Evolutionary conservation across 208 protist genomes (phyloP).

Genomic region (Leishmania guyanensis): DNA sequence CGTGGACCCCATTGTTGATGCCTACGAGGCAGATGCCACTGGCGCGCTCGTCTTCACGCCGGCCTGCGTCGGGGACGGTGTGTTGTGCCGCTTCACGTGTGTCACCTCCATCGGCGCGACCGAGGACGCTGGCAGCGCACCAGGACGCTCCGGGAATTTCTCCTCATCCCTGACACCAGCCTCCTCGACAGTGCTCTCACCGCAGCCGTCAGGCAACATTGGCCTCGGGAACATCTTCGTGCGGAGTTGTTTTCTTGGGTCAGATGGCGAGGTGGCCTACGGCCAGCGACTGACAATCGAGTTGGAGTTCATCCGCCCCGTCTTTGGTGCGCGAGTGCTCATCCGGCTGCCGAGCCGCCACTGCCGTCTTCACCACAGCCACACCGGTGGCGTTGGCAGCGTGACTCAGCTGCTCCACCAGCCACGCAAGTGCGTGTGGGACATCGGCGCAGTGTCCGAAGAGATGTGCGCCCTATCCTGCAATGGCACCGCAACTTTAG

Average conservation of each 20-base stretch:
- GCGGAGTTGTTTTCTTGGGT: constrained; percentile 27
- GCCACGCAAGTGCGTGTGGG: constrained; percentile 61
- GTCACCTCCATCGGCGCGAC: neutral
- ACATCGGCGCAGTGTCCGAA: constrained; percentile 47
- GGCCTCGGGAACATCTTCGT: constrained; percentile 27
- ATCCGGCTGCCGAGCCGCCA: constrained; percentile 60
- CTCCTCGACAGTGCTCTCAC: neutral
- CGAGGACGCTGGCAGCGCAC: neutral
- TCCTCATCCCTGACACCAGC: neutral
- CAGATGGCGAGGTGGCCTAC: constrained; percentile 28
- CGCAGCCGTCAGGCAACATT: constrained; percentile 7
- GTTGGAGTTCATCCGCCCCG: constrained; percentile 31
- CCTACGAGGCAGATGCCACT: constrained; percentile 30
- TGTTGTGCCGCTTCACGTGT: constrained; percentile 33
- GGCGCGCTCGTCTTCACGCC: constrained; percentile 31
- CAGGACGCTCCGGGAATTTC: neutral
- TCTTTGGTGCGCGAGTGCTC: constrained; percentile 36
- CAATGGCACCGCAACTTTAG: neutral
- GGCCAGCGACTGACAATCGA: constrained; percentile 35
- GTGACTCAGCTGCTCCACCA: constrained; percentile 30
- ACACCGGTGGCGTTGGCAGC: constrained; percentile 52
- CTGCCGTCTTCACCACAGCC: constrained; percentile 47
- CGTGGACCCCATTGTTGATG: constrained; percentile 32
- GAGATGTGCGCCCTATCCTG: constrained; percentile 22
- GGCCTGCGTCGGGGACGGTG: constrained; percentile 24